phyloP scores from a whole-genome alignment of 1,284 basidiomycete genomes.

The Wolfiporia cocos region DNA sequence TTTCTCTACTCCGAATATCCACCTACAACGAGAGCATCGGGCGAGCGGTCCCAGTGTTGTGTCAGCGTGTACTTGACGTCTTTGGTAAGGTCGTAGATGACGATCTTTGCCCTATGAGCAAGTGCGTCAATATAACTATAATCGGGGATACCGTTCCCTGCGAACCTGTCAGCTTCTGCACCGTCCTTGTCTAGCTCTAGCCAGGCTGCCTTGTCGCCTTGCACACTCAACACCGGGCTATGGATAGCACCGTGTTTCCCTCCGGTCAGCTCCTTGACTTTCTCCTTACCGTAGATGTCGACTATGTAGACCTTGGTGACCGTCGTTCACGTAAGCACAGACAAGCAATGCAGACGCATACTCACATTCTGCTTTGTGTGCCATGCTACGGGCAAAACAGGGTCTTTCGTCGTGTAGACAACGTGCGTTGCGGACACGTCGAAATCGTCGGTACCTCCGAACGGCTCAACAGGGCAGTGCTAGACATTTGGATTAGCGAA shows the following conservation, averaged over 20 bases:
- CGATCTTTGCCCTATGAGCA: slow-evolving; percentile 54
- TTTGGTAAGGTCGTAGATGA: slow-evolving; percentile 70
- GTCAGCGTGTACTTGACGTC: slow-evolving; percentile 68
- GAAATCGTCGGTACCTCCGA: slow-evolving; percentile 75
- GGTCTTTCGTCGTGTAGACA: slow-evolving; percentile 83
- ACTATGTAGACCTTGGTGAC: slow-evolving; percentile 72
- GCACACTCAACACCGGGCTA: slow-evolving; percentile 58
- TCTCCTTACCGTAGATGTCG: slow-evolving; percentile 39
- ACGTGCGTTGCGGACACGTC: slow-evolving; percentile 64
- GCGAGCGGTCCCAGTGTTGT: slow-evolving; percentile 80
- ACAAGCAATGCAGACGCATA: too few relatives aligned
- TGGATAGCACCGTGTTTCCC: slow-evolving; percentile 80
- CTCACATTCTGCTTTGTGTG: slow-evolving; percentile 77
- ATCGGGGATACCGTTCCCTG: too few relatives aligned
- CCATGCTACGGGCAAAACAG: slow-evolving; percentile 62
- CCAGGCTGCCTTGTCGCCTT: slow-evolving; percentile 79
- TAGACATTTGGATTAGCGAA: slow-evolving; percentile 21
- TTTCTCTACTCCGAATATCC: not conserved
- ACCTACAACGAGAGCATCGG: slow-evolving; percentile 51
- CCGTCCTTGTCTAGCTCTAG: slow-evolving; percentile 82
- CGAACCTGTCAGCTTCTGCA: slow-evolving; percentile 75
- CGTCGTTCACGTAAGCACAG: too few relatives aligned
- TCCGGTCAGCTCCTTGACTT: slow-evolving; percentile 66
- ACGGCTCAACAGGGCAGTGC: slow-evolving; percentile 77
- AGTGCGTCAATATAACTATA: not conserved